These are phyloP conservation scores for Cocos nucifera DNA, from an alignment of 176 grass and related monocot genomes.

Conservation along the genomic window DNA sequence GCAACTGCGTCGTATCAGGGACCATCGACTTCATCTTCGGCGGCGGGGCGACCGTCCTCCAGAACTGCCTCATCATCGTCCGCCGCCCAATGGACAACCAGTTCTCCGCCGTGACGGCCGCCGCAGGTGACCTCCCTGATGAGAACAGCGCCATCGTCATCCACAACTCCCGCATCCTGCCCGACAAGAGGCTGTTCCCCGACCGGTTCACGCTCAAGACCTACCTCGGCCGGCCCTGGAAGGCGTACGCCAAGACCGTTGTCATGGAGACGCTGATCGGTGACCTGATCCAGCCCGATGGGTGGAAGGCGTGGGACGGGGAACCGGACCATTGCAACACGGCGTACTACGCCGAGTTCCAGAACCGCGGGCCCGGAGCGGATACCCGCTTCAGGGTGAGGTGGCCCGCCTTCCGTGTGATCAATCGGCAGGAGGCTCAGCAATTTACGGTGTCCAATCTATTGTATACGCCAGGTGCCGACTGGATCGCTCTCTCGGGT, in stretches of 20 bases:
- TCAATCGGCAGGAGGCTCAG: constrained; percentile 49
- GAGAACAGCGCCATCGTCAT: constrained; percentile 67
- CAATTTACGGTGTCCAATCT: constrained; percentile 32
- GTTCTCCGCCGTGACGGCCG: constrained; percentile 60
- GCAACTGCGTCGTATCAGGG: constrained; percentile 65
- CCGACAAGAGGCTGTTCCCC: constrained; percentile 48
- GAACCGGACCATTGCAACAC: constrained; percentile 37
- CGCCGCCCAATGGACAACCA: constrained; percentile 61
- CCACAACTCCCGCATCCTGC: constrained; percentile 64
- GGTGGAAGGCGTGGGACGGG: constrained; percentile 57
- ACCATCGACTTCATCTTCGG: constrained; percentile 90
- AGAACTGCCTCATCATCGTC: constrained; percentile 81
- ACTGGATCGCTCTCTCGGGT: constrained; percentile 45
- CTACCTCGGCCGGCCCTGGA: constrained; percentile 89
- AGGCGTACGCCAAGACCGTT: constrained; percentile 54
- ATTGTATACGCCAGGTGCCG: constrained; percentile 36
- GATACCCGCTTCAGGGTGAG: constrained; percentile 52
- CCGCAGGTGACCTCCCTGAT: constrained; percentile 40
- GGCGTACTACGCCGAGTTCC: constrained; percentile 82
- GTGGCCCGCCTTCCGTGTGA: constrained; percentile 60
- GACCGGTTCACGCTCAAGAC: constrained; percentile 27
- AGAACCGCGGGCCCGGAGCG: constrained; percentile 62
- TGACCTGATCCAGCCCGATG: constrained; percentile 62
- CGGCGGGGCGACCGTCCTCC: constrained; percentile 59
- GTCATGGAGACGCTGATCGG: constrained; percentile 70